Percentiles rank a stretch among this genome's conserved stretches.
Evolutionary conservation across 345 rosid genomes (phyloP).

Genomic region (Anastatica hierochuntica): DNA sequence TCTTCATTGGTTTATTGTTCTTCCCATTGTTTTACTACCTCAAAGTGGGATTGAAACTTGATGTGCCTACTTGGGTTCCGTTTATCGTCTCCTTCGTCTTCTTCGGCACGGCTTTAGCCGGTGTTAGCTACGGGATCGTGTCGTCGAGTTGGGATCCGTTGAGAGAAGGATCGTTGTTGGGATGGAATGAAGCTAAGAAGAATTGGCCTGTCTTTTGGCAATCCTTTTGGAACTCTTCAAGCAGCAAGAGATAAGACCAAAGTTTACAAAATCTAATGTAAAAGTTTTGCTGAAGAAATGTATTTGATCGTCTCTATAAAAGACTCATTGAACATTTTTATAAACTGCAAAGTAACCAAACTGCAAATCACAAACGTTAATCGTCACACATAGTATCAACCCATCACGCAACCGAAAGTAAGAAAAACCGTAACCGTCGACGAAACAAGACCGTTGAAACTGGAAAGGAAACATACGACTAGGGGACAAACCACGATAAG

Average conservation of each 20-base stretch:
- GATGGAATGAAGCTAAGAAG: constrained; percentile 91
- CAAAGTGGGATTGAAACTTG: constrained; percentile 66
- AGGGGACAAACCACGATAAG: background rate
- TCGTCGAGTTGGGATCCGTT: constrained; percentile 95
- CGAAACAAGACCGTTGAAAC: background rate
- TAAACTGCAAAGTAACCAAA: background rate
- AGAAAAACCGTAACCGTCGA: background rate
- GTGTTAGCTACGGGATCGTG: constrained; percentile 87
- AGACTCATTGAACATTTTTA: too few relatives aligned
- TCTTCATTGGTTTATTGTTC: constrained; percentile 63
- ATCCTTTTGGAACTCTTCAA: constrained; percentile 62
- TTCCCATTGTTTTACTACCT: constrained; percentile 88
- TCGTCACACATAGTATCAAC: background rate
- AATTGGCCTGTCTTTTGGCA: constrained; percentile 97
- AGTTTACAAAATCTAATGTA: too few relatives aligned
- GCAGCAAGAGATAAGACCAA: constrained; percentile 34
- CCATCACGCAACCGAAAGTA: background rate
- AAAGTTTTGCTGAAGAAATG: background rate
- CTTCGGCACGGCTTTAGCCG: constrained; percentile 74
- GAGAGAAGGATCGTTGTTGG: constrained; percentile 83
- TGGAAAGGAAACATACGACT: background rate
- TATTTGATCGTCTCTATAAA: background rate
- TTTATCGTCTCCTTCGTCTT: constrained; percentile 70
- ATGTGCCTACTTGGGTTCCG: constrained; percentile 85
- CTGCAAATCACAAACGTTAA: constrained; percentile 18